Percentiles rank a stretch among this genome's conserved stretches.
phyloP scores from a whole-genome alignment of 129 eudicot species.

The Dittrichia graveolens region DNA sequence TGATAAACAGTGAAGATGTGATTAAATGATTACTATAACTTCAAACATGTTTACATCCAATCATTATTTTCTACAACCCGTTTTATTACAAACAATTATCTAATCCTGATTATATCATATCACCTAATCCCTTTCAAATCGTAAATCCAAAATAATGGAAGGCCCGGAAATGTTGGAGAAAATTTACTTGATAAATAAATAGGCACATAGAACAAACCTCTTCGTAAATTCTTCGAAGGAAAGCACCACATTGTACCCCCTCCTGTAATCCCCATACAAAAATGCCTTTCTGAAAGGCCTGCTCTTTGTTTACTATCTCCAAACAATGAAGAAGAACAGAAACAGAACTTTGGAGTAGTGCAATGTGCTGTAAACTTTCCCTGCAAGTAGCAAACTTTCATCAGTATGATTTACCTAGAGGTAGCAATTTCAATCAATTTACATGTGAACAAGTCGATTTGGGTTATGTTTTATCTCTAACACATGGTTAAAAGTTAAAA shows the following conservation, averaged over 20 bases:
- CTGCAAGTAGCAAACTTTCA: constrained; percentile 36
- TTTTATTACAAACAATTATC: not conserved
- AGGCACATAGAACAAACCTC: constrained; percentile 52
- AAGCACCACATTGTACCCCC: constrained; percentile 79
- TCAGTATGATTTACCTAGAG: not conserved
- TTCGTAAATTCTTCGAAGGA: constrained; percentile 82
- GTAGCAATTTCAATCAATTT: not conserved
- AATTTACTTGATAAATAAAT: not conserved
- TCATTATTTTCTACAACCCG: not conserved
- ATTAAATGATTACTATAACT: not conserved
- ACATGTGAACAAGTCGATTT: not conserved
- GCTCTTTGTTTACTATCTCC: constrained; percentile 56
- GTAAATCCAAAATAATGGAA: not conserved
- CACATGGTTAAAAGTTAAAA: not conserved
- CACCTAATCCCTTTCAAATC: not conserved
- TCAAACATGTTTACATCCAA: not conserved
- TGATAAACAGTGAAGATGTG: not conserved
- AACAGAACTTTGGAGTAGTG: constrained; percentile 74
- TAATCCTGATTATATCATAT: not conserved
- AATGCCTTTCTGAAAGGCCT: constrained; percentile 31
- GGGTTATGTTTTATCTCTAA: constrained; percentile 1
- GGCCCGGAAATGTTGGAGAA: not conserved
- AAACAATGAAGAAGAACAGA: constrained; percentile 73
- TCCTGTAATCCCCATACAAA: constrained; percentile 56
- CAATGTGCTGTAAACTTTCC: constrained; percentile 60